Evolutionary conservation across 805 yeast species (phyloP), one percentile per base, ranked within the genome.

Genomic region (Wickerhamia fluorescens): DNA sequence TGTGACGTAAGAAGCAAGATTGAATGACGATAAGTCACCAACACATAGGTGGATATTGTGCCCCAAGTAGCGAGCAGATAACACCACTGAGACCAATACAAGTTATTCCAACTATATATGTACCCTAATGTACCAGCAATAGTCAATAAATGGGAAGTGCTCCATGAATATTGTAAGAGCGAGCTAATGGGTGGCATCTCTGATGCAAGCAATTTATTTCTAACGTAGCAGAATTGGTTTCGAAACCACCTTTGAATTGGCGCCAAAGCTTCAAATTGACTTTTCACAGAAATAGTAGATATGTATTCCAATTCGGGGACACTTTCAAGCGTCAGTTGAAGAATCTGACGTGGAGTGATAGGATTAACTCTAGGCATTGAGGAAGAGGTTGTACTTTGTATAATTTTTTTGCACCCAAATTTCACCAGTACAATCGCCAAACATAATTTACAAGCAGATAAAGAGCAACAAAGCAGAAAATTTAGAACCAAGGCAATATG

Each of bases 11-110:
- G 20, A 13, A 31, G 10, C 11, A 33, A 15, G n/a, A 23, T 12
- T 4, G 32, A 22, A 25, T 46, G 49, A 9, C 43, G 44, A 23
- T 39, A 38, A 2, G 45, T 34, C 3, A 50, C 49, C 22, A 47
- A 24, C 2, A 36, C n/a, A 24, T 49, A 49, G 11, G 54, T 47
- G 12, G 38, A 7, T 4, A 37, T 23, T 6, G 41, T 22, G 3
- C 40, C 31, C 11, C 23, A 10, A 14, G 29, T 25, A 5, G 45
- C 36, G 5, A 32, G 10, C 1, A 10, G n/a, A 28, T 46, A 46
- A 27, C 31, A 33, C 5, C 11, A 4, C 7, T 12, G 20, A 16
- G 11, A 21, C 10, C n/a, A 15, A 10, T 11, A 8, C n/a, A n/a
- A n/a, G n/a, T n/a, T n/a, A n/a, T n/a, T n/a, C n/a, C n/a, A n/a